Percentiles rank a stretch among this genome's conserved stretches.
phyloP scores from a whole-genome alignment of 208 protist species.

The Crithidia fasciculata region DNA sequence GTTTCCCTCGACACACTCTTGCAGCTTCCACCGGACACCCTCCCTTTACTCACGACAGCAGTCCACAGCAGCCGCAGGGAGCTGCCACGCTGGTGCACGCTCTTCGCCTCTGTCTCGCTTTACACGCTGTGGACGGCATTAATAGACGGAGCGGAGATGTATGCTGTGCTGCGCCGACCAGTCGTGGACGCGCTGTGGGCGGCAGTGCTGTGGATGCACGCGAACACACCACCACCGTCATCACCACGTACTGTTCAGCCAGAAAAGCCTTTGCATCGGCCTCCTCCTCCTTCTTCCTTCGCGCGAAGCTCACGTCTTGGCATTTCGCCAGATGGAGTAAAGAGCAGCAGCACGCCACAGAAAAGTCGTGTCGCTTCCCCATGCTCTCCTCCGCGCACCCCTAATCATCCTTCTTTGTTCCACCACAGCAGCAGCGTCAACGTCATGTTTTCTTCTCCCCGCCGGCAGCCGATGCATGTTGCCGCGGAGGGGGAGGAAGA shows the following conservation, averaged over 20 bases:
- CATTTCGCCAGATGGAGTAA: too few species aligned
- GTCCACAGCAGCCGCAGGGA: neutral
- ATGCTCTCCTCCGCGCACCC: too few species aligned
- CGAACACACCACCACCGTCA: neutral
- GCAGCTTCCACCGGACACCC: constrained; percentile 25
- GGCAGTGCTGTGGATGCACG: constrained; percentile 31
- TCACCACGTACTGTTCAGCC: neutral
- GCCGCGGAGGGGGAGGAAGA: neutral
- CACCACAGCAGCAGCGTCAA: too few species aligned
- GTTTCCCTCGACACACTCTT: constrained; percentile 25
- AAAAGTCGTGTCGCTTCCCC: too few species aligned
- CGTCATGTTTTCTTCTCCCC: too few species aligned
- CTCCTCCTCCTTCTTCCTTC: too few species aligned
- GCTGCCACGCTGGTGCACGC: constrained; percentile 7
- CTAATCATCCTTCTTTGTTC: too few species aligned
- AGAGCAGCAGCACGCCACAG: too few species aligned
- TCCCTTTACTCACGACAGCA: constrained; percentile 1
- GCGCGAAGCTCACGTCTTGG: too few species aligned
- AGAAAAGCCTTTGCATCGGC: neutral
- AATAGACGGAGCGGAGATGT: constrained; percentile 4
- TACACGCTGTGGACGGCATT: constrained; percentile 25
- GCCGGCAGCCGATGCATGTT: neutral
- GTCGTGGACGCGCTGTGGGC: constrained; percentile 25
- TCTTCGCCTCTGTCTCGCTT: constrained; percentile 11
- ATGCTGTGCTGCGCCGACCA: constrained; percentile 5